Conservation (phyloP, 2,329 filamentous ascomycete species). For the Exophiala lecanii-corni region DNA sequence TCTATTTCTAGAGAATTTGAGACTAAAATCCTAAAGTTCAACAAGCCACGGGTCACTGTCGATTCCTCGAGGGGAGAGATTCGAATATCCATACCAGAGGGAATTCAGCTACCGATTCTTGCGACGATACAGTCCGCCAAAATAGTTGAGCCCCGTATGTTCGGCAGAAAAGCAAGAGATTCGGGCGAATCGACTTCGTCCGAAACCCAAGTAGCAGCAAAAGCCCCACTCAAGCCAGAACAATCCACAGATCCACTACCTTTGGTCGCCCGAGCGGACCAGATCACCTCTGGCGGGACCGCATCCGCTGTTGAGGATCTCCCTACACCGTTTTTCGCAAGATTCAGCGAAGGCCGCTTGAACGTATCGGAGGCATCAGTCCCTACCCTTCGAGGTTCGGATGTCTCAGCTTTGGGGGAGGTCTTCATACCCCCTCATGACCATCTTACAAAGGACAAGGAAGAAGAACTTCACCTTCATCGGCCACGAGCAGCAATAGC, state of each 20-base stretch:
- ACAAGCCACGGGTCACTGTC: too few relatives aligned
- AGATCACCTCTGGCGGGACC: too few relatives aligned
- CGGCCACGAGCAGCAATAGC: too few relatives aligned
- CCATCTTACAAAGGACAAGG: slow-evolving; percentile 2
- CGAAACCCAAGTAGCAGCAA: background rate
- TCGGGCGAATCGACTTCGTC: slow-evolving; percentile 2
- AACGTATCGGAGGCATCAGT: slow-evolving; percentile 21
- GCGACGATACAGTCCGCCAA: slow-evolving; percentile 16
- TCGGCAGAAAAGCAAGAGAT: slow-evolving; percentile 2
- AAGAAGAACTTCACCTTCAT: slow-evolving; percentile 4
- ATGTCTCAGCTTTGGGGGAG: slow-evolving; percentile 15
- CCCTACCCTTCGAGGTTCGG: slow-evolving; percentile 10
- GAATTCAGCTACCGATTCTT: slow-evolving; percentile 13
- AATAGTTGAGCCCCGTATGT: slow-evolving; percentile 14
- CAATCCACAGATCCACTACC: too few relatives aligned
- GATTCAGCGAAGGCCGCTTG: slow-evolving; percentile 14
- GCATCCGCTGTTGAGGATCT: too few relatives aligned
- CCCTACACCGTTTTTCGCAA: slow-evolving; percentile 15
- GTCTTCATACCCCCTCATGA: slow-evolving; percentile 16
- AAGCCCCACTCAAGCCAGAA: slow-evolving; percentile 2
- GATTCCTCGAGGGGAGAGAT: too few relatives aligned
- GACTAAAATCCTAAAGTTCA: too few relatives aligned
- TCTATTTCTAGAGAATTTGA: too few relatives aligned
- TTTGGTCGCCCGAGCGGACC: too few relatives aligned
- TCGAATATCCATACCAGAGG: slow-evolving; percentile 16